phyloP scores from a whole-genome alignment of 257 asterid species.

The Gardenia jasminoides region DNA sequence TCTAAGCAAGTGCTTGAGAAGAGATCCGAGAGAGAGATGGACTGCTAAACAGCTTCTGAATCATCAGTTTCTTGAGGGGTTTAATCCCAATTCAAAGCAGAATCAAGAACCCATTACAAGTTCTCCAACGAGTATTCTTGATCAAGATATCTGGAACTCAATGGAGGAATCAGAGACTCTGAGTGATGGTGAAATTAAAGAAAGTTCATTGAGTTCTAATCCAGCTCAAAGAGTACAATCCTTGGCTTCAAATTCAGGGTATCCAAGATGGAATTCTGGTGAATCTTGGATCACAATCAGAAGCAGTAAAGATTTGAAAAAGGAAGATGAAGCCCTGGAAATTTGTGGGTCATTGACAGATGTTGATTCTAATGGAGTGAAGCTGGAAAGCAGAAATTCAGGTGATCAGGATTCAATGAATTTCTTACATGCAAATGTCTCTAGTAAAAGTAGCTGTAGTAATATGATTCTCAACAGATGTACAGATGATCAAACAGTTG shows the following conservation, averaged over 20 bases:
- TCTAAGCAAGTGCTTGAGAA: slow-evolving; percentile 54
- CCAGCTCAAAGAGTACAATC: slow-evolving; percentile 28
- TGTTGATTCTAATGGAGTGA: not conserved
- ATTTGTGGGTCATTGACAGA: slow-evolving; percentile 20
- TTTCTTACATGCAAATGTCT: slow-evolving; percentile 3
- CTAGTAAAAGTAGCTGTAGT: slow-evolving; percentile 5
- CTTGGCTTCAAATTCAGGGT: slow-evolving; percentile 23
- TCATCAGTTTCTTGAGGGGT: slow-evolving; percentile 53
- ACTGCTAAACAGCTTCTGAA: slow-evolving; percentile 54
- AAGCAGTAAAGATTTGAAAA: slow-evolving; percentile 19
- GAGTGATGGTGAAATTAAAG: slow-evolving; percentile 6
- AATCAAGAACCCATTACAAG: slow-evolving; percentile 10
- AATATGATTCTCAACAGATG: not conserved
- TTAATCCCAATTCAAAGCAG: not conserved
- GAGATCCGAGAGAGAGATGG: slow-evolving; percentile 56
- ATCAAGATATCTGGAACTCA: slow-evolving; percentile 69
- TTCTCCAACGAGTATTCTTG: slow-evolving; percentile 78
- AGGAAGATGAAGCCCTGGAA: slow-evolving; percentile 1
- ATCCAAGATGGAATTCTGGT: slow-evolving; percentile 34
- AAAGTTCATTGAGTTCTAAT: slow-evolving; percentile 2
- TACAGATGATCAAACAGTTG: slow-evolving; percentile 13
- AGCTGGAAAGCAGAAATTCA: slow-evolving; percentile 17
- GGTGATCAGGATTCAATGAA: slow-evolving; percentile 11
- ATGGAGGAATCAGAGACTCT: slow-evolving; percentile 34
- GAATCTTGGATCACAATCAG: slow-evolving; percentile 54